Evolutionary conservation across 306 rosid species (phyloP), one percentile per base, ranked within the genome.

Genomic region (Delonix regia): DNA sequence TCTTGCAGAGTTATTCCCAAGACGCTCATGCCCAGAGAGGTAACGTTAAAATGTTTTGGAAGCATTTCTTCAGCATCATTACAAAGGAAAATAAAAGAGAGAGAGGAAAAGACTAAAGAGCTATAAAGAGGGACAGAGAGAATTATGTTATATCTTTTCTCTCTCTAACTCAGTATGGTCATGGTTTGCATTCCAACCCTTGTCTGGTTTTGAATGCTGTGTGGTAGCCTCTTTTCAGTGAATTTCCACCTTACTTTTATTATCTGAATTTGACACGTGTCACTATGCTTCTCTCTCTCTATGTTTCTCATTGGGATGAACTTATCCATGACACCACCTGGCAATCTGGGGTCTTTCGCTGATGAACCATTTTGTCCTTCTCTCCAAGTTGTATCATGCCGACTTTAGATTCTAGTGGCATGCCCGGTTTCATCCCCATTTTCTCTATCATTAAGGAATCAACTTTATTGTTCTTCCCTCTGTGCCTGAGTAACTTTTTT

Each of bases 1-100:
- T 82, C 70, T 64, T 86, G 81, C 89, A 95, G 99, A 83, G 92
- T 95, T 53, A 95, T 95, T 78, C 99, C 99, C 80, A 95, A 86
- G 93, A 89, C 98, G 38, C 92, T 95, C 53, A 95, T 91, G 98
- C 98, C 99, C 25, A 92, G 98, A 89, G 99, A 95, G 98, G 99
- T 95, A 87, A 66, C 84, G 83, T 67, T 30, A 45, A 75, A 48
- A 25, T 53, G 76, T 57, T 36, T 63, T 80, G 79, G 55, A 82
- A 81, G 27, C 75, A 74, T 82, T 78, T 83, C 36, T 55, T 44
- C 28, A 69, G 45, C 70, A 71, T 61, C 36, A 49, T 70, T 72
- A 41, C 75, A 48, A 78, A 65, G 15, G 3, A 75, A 45, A 14
- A 27, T 9, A 42, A 9, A 42, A 42, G 44, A 39, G 6, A 4